Conservation (phyloP, 2,329 filamentous ascomycete genomes). For the Lachnellula willkommii region DNA sequence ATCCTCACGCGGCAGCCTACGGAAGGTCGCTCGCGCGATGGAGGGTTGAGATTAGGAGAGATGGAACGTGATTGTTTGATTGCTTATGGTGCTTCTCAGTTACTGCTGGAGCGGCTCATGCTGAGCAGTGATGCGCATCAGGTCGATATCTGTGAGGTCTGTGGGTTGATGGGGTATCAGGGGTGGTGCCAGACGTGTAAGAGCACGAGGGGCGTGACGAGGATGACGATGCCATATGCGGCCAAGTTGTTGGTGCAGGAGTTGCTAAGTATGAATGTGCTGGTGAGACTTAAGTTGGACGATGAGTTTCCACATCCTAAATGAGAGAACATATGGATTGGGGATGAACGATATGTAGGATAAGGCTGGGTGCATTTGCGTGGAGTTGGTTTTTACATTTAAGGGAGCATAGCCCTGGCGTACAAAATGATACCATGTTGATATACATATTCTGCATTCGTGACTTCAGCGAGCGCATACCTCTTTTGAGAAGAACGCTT, state of each 20-base stretch:
- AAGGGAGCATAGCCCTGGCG: slow-evolving; percentile 9
- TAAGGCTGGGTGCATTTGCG: background rate
- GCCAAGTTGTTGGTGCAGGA: slow-evolving; percentile 96
- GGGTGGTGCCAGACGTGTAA: slow-evolving; percentile 93
- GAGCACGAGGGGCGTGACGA: slow-evolving; percentile 74
- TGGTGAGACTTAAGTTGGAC: slow-evolving; percentile 80
- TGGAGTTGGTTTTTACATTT: background rate
- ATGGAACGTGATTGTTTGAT: slow-evolving; percentile 99
- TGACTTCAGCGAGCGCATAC: no score
- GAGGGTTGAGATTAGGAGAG: slow-evolving; percentile 88
- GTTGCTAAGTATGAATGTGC: slow-evolving; percentile 97
- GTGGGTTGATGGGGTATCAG: slow-evolving; percentile 91
- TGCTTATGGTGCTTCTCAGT: slow-evolving; percentile 89
- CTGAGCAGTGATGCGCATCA: slow-evolving; percentile 83
- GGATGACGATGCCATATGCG: slow-evolving; percentile 96
- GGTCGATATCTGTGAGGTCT: slow-evolving; percentile 90
- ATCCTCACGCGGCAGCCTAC: slow-evolving; percentile 94
- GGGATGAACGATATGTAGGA: background rate
- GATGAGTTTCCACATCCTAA: slow-evolving; percentile 73
- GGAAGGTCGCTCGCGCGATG: slow-evolving; percentile 87
- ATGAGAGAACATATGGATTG: background rate
- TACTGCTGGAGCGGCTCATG: slow-evolving; percentile 91
- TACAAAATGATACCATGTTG: background rate
- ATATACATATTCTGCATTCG: background rate
- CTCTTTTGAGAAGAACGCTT: no score